Evolutionary conservation across 1,284 basidiomycete genomes (phyloP).

Genomic region (Cerioporus squamosus): DNA sequence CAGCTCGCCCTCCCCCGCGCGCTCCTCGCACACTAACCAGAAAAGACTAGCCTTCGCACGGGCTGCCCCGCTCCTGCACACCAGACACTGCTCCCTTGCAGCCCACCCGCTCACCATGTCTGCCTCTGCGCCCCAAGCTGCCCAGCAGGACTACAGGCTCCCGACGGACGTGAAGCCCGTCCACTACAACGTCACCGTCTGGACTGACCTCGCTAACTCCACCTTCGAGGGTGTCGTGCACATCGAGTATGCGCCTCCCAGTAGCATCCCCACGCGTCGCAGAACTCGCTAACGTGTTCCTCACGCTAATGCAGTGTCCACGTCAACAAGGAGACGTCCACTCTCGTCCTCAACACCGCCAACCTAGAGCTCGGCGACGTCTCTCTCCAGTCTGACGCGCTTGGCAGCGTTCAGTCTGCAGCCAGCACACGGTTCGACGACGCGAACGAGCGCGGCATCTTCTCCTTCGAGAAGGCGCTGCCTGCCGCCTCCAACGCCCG

Average conservation of each 20-base stretch:
- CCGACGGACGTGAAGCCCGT: constrained; percentile 75
- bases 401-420: constrained; percentile 57
- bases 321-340: constrained; percentile 67
- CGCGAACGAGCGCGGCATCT: constrained; percentile 65
- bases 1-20: not conserved
- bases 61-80: constrained; percentile 4
- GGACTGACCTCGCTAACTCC: constrained; percentile 79
- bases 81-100: constrained; percentile 12
- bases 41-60: constrained; percentile 7
- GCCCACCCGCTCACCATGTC: constrained; percentile 17
- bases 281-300: not conserved
- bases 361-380: constrained; percentile 73
- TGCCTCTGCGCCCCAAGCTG: constrained; percentile 5
- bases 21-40: not conserved
- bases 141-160: constrained; percentile 65
- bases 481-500: constrained; percentile 68
- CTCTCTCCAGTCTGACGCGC: constrained; percentile 62
- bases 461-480: constrained; percentile 59
- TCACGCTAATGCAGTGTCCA: constrained; percentile 56
- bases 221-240: constrained; percentile 82
- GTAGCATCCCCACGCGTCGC: not conserved
- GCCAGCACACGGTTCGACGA: constrained; percentile 58
- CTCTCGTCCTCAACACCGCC: constrained; percentile 75
- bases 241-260: constrained; percentile 56
- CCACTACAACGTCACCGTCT: constrained; percentile 87